These are phyloP conservation scores for Clonostachys rhizophaga DNA, from an alignment of 2,329 filamentous ascomycete genomes.

Conservation along the genomic window DNA sequence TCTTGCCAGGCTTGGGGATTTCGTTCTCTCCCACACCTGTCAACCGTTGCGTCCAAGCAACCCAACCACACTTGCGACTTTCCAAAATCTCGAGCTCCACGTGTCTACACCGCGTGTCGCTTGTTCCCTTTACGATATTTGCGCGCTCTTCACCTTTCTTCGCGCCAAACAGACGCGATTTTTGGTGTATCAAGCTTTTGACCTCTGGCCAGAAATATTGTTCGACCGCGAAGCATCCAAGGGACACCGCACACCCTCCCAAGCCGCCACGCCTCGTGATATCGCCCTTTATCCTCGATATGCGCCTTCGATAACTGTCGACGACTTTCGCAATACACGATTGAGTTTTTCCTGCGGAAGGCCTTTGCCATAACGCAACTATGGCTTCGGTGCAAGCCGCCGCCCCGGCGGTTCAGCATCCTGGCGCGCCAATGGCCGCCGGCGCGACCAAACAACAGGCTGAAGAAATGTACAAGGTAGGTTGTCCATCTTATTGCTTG, in stretches of 20 bases:
- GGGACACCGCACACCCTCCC: too few relatives aligned
- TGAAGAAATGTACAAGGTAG: conserved; percentile 67
- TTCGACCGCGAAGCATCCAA: too few relatives aligned
- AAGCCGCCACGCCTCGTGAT: too few relatives aligned
- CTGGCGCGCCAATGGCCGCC: conserved; percentile 55
- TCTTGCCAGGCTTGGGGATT: too few relatives aligned
- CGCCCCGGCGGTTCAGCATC: conserved; percentile 63
- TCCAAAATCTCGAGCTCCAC: too few relatives aligned
- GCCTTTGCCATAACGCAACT: conserved; percentile 16
- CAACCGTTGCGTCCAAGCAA: too few relatives aligned
- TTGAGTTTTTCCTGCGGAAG: conserved; percentile 13
- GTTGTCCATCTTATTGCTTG: conserved; percentile 17
- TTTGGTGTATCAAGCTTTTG: neutral
- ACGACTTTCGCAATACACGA: conserved; percentile 9
- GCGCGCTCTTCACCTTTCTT: neutral
- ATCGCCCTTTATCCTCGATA: conserved; percentile 22
- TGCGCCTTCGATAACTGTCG: conserved; percentile 25
- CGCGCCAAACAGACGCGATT: neutral
- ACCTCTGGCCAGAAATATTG: neutral
- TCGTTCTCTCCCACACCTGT: too few relatives aligned
- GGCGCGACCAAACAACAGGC: conserved; percentile 73
- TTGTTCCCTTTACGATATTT: neutral
- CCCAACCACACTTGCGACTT: too few relatives aligned
- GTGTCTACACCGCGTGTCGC: neutral
- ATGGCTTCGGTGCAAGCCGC: conserved; percentile 78